Evolutionary conservation across 2,329 filamentous ascomycete species (phyloP), one percentile per base, ranked within the genome.

Genomic region (Bisporella sp.): DNA sequence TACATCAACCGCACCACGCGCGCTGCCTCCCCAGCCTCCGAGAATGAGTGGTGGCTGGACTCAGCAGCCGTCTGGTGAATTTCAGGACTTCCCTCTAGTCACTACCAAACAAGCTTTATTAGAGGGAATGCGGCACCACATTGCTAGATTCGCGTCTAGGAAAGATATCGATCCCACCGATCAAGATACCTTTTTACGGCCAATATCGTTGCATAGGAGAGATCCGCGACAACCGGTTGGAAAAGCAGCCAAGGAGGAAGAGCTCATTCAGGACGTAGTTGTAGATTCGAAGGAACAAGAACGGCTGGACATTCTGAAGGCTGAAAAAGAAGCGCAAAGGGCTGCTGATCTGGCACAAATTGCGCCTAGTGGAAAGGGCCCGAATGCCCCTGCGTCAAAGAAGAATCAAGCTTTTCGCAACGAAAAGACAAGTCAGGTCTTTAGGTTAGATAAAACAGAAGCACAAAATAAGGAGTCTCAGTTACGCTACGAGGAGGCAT

Each of bases 301-400:
- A 59, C 76, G 77, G 49, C 66, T 84, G 48, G 87, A 89, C 35
- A 87, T 90, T 59, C 56, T 74, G 28, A 82, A 87, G 66, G 86
- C 85, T 0, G 89, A 95, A 57, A 84, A 88, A 49, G 89, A 95
- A 56, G 88, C 87, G 30, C 87, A 95, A 64, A 84, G 88, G 21
- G 90, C 92, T 13, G 79, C 89, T 37, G 93, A 96, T 59, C 77
- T 92, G 63, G 91, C 93, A 33, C 89, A 95, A 69, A 97, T 99
- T 62, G 93, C 93, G 0, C 93, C 93, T 0, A 85, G 88, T 1
- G 75, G 79, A 30, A 85, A 83, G 52, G 79, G 80, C 7, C 62
- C 69, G 39, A 51, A 60, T 12, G 60, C 59, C 5, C 21, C 56
- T 30, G 62, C 62, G 37, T 50, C 59, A 9, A 66, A 64, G 51